Evolutionary conservation across 2,329 filamentous ascomycete species (phyloP), one percentile per base, ranked within the genome.

Genomic region (Scedosporium aurantiacum): DNA sequence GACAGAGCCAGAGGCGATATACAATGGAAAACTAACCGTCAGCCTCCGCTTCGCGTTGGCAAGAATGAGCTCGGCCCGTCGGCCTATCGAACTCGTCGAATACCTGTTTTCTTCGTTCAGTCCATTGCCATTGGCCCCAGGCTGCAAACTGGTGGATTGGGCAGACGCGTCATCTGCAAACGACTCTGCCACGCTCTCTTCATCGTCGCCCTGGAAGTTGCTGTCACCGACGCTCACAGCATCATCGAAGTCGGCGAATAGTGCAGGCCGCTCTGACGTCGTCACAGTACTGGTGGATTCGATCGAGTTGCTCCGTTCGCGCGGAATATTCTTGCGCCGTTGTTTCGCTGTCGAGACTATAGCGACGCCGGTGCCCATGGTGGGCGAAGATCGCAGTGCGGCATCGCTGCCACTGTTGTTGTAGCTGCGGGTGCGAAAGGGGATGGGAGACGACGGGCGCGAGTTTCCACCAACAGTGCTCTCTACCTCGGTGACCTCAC

Each of bases 31-130:
- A 75, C 89, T 72, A 79, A 95, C 91, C 70, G 90, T 94, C 64
- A 97, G 79, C 67, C 91, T 82, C 71, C 86, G 87, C 76, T 97
- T 97, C 37, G 93, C 93, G 74, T 96, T 96, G 61, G 91, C 90
- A 61, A 97, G 79, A 70, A 97, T 97, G 69, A 92, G 81, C 71
- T 97, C 92, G 1, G 92, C 92, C 67, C 91, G 84, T 66, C 87
- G 86, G 71, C 90, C 93, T 65, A 96, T 75, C 25, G 89, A 85
- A 16, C 82, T 85, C 57, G 89, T 90, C 3, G 90, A 90, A 67
- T 87, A 84, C 54, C 81, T 79, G 61, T 88, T 82, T 62, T 85
- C 83, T 3, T 81, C 65, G 28, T 65, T 73, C 63, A 67, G 63
- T 65, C 63, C 69, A 66, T 63, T 64, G 64, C 72, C 41, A 55